A percentile compares a stretch with the other conserved stretches of the same genome.
phyloP scores from a whole-genome alignment of 2,329 filamentous ascomycete species.

The Trichocomaceae sp. region DNA sequence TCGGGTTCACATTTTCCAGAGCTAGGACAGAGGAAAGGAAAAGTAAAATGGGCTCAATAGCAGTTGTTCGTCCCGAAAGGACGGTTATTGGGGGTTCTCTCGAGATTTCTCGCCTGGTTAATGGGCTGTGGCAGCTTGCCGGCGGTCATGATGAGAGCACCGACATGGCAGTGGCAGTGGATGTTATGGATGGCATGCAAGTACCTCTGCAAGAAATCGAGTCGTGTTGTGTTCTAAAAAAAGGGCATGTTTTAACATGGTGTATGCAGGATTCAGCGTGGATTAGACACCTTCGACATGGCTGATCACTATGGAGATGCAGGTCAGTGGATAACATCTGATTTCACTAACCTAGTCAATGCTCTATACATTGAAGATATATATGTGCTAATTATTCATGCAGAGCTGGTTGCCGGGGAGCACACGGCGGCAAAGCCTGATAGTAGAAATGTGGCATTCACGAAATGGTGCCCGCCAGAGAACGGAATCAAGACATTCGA shows the following conservation, averaged over 20 bases:
- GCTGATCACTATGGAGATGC: not conserved
- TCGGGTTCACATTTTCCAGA: too few species aligned
- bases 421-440: not conserved
- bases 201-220: not conserved
- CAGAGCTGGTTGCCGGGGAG: not conserved
- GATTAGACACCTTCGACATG: not conserved
- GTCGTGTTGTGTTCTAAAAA: too few species aligned
- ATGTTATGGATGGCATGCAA: not conserved
- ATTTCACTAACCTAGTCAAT: not conserved
- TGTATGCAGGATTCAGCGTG: not conserved
- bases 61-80: not conserved
- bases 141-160: slow-evolving; percentile 1
- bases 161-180: not conserved
- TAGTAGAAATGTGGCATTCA: not conserved
- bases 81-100: not conserved
- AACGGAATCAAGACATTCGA: slow-evolving; percentile 1
- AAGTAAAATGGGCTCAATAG: not conserved
- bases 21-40: too few species aligned
- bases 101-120: slow-evolving; percentile 1
- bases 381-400: not conserved
- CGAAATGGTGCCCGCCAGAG: slow-evolving; percentile 1
- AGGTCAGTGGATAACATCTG: not conserved
- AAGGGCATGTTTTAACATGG: not conserved
- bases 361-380: not conserved
- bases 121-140: slow-evolving; percentile 3